Evolutionary conservation across 78 protist species (phyloP), one percentile per base, ranked within the genome.

Genomic region (Diacronema lutheri): DNA sequence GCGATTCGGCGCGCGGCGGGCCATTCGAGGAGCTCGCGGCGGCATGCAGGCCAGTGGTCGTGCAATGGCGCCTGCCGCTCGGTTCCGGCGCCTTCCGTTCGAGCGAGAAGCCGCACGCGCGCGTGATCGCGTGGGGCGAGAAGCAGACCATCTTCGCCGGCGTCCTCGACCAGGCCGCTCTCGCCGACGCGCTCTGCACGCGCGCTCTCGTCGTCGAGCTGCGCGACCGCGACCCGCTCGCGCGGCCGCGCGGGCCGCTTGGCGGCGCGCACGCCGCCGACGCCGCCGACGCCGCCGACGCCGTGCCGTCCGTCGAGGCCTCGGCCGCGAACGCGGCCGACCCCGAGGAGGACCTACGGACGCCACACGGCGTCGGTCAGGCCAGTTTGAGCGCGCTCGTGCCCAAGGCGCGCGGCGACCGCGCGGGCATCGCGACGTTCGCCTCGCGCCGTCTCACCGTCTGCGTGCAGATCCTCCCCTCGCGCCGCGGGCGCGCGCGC

Each of bases 201-300:
- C 44, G 35, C 12, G 44, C n/a, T 11, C 19, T 65, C 73, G 29
- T 3, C 41, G 29, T 65, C 46, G 73, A 65, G 44, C 29, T 65
- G 73, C 73, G 16, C 73, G 73, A 65, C 41, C 73, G 73, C 73
- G 73, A 65, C 41, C 73, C 41, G 46, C 14, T 20, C 23, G 44
- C 37, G 19, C 40, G 9, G 73, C 46, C 41, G 73, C 73, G 31
- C 31, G 31, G 44, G 73, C 41, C 73, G 41, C 73, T 23, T 9
- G 50, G 50, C 50, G 50, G 50, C 50, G 50, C 50, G 50, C 16
- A 3, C 16, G 50, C 50, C 16, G 50, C 50, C 7, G 50, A 44
- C 16, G 50, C 50, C 16, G 50, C 50, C 50, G 50, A 44, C 16
- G 50, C 16, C 3, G 50, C 50, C 16, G 16, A 3, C 50, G 50